Conservation (phyloP, 2,329 filamentous ascomycete genomes). For the Cladosporium cucumerinum region DNA sequence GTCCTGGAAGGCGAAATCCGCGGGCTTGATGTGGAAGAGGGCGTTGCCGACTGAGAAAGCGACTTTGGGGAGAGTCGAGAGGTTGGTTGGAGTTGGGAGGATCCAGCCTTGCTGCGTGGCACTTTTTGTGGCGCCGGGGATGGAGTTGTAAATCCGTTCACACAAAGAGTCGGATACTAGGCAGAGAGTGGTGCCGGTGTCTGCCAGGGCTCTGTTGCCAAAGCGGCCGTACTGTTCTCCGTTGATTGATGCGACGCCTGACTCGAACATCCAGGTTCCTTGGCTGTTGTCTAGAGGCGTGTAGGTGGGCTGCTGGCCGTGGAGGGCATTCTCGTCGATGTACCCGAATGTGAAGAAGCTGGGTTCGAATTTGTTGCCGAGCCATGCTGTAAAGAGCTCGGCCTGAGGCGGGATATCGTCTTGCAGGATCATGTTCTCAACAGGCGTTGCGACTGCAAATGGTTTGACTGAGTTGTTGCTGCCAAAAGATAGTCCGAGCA, state of each 20-base stretch:
- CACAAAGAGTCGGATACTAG: constrained; percentile 61
- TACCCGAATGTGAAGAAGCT: constrained; percentile 72
- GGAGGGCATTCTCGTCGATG: constrained; percentile 63
- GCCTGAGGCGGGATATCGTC: constrained; percentile 51
- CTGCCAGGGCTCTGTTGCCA: constrained; percentile 65
- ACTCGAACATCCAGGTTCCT: constrained; percentile 68
- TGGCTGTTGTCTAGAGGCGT: constrained; percentile 59
- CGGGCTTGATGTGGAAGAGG: constrained; percentile 59
- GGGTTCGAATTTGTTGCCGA: constrained; percentile 53
- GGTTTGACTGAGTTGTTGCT: constrained; percentile 39
- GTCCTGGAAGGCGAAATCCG: constrained; percentile 59
- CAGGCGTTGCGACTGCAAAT: constrained; percentile 57
- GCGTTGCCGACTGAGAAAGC: constrained; percentile 62
- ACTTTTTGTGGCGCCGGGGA: constrained; percentile 55
- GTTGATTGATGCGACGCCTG: constrained; percentile 55
- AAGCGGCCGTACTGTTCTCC: constrained; percentile 50
- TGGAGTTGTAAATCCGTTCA: constrained; percentile 60
- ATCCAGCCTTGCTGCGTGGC: constrained; percentile 58
- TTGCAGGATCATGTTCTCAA: constrained; percentile 66
- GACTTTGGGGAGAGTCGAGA: constrained; percentile 57
- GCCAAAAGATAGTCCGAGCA: constrained; percentile 64
- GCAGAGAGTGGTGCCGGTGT: constrained; percentile 68
- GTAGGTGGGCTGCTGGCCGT: constrained; percentile 47
- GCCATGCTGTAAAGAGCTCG: constrained; percentile 62
- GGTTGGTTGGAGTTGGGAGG: constrained; percentile 54